Base-by-base conservation (phyloP, 225 moss, liverwort and hornwort genomes). In the Rhytidiadelphus loreus region DNA sequence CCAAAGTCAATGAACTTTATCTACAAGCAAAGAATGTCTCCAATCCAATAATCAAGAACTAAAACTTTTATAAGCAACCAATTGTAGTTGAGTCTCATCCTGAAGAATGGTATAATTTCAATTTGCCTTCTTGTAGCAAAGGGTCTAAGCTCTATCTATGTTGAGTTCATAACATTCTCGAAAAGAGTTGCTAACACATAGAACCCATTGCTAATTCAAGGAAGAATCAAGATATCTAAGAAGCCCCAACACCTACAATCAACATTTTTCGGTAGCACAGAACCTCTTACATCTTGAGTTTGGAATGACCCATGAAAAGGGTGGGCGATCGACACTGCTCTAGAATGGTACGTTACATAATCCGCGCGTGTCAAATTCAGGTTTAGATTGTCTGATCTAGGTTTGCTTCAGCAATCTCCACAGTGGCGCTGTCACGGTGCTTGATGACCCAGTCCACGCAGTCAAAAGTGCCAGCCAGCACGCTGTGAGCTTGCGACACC, bases 361-460 rank as follows among this genome's bases (percentile, higher is more conserved):
- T 65, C 65, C 26, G 23, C 66, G 35, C 41, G 29, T 48, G 46
- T 55, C 56, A 32, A 76, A 74, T 60, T 46, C 75, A 81, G 62
- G 58, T 39, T 91, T n/a, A 81, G 43, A 59, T 39, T 43, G 83
- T 48, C 81, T 81, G 83, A 25, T 43, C 17, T 13, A 84, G 74
- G 56, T 62, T 78, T 55, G 83, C 65, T 85, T 90, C 90, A 19
- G 92, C 92, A 65, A 92, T 73, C 84, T 93, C 90, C 59, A 94
- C 91, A 32, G 89, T 93, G 50, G 94, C 96, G 80, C 92, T 92
- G 82, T 96, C 97, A 83, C 94, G 95, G 55, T 97, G 95, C 94
- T 98, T 98, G 84, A 95, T 93, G 59, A 98, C 95, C 90, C 97
- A 92, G 88, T 98, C 98, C 83, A 98, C 97, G 66, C 91, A 90